Conservation (phyloP, 345 rosid species). For the Lagerstroemia speciosa region DNA sequence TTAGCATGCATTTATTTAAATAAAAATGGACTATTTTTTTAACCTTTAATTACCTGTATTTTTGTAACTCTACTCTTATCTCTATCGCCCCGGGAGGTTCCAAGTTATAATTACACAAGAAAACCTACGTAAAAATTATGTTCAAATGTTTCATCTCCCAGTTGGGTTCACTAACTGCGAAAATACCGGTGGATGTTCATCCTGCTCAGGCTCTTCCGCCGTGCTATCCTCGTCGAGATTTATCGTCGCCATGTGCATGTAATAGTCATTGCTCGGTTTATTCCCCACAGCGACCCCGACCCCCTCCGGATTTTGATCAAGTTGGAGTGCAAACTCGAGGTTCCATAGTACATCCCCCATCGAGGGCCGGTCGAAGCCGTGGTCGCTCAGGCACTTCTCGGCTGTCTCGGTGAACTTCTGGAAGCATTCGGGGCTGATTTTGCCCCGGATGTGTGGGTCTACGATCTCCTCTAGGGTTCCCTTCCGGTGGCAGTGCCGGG, state of each 20-base stretch:
- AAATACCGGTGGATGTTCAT: conserved; percentile 10
- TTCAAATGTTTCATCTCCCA: conserved; percentile 23
- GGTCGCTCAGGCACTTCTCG: conserved; percentile 55
- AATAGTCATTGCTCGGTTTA: conserved; percentile 9
- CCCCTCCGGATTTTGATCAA: conserved; percentile 37
- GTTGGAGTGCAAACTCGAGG: conserved; percentile 59
- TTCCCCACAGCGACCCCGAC: conserved; percentile 6
- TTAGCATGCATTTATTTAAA: no score
- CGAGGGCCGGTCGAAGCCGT: conserved; percentile 55
- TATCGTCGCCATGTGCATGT: conserved; percentile 6
- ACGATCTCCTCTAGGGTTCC: conserved; percentile 32
- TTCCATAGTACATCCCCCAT: conserved; percentile 87
- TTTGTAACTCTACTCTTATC: no score
- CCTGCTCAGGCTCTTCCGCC: conserved; percentile 6
- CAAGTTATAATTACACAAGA: no score
- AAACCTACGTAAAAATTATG: background rate
- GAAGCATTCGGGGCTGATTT: conserved; percentile 45
- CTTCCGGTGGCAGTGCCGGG: conserved; percentile 25
- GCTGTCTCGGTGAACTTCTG: conserved; percentile 61
- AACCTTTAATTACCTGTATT: no score
- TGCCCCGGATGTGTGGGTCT: conserved; percentile 43
- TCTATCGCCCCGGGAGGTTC: no score
- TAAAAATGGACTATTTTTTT: no score
- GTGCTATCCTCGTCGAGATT: conserved; percentile 19
- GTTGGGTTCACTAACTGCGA: conserved; percentile 32